These are phyloP conservation scores for Metarhizium rileyi DNA, from an alignment of 2,329 filamentous ascomycete genomes.

Conservation along the genomic window DNA sequence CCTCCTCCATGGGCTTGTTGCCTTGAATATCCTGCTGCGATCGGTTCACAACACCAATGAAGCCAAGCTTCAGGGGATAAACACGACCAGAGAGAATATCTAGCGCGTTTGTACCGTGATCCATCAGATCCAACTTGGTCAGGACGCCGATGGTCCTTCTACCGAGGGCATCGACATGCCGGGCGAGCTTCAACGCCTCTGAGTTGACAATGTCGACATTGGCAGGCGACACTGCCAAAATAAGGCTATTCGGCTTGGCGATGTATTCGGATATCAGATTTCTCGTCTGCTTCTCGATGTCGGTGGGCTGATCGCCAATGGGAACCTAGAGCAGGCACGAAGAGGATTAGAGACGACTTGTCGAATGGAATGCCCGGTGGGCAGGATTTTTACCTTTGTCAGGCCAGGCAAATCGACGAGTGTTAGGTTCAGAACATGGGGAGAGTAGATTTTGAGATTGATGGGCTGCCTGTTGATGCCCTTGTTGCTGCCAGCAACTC, in stretches of 20 bases:
- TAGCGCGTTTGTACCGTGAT: conserved; percentile 94
- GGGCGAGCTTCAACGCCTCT: conserved; percentile 89
- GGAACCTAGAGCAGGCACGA: conserved; percentile 52
- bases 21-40: conserved; percentile 97
- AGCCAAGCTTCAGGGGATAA: conserved; percentile 92
- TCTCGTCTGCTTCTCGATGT: conserved; percentile 97
- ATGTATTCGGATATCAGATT: conserved; percentile 97
- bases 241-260: conserved; percentile 96
- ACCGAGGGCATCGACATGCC: conserved; percentile 92
- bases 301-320: conserved; percentile 92
- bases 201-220: conserved; percentile 99
- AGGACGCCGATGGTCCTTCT: conserved; percentile 92
- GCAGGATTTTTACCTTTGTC: conserved; percentile 60
- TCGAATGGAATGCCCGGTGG: conserved; percentile 8
- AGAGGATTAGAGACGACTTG: background rate
- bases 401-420: conserved; percentile 91
- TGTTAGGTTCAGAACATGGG: conserved; percentile 91
- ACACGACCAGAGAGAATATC: conserved; percentile 97
- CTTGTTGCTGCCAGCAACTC: conserved; percentile 90
- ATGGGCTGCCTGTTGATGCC: conserved; percentile 97
- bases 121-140: conserved; percentile 96
- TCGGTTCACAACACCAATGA: conserved; percentile 95
- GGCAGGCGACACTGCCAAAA: conserved; percentile 90
- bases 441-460: conserved; percentile 97
- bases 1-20: conserved; percentile 89